phyloP scores from a whole-genome alignment of 2,329 filamentous ascomycete species.

The Epicoccum nigrum region DNA sequence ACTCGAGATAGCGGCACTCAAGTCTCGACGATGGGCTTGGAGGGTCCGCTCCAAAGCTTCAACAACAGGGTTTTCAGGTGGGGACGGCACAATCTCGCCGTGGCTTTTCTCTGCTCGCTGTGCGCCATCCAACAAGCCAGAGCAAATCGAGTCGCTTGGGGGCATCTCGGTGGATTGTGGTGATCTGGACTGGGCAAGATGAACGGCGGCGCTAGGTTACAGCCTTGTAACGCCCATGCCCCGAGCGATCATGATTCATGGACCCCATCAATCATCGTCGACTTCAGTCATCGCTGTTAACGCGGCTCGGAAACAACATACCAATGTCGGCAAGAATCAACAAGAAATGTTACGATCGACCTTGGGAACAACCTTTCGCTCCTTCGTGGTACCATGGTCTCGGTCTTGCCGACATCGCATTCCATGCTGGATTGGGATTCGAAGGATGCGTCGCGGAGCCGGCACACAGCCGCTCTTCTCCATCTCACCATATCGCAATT shows the following conservation, averaged over 20 bases:
- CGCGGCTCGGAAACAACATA: neutral
- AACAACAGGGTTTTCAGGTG: too few species aligned
- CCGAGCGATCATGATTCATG: neutral
- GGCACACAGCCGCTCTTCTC: neutral
- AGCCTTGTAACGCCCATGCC: neutral
- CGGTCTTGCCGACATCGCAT: neutral
- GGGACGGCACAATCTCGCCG: neutral
- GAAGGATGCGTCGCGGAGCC: conserved; percentile 4
- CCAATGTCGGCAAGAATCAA: neutral
- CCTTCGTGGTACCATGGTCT: neutral
- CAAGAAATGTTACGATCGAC: neutral
- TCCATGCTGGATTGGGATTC: neutral
- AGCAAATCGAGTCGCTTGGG: neutral
- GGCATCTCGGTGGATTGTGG: neutral
- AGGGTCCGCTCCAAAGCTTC: too few species aligned
- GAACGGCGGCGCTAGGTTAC: neutral
- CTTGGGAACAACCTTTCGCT: neutral
- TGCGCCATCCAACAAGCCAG: too few species aligned
- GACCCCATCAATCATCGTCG: neutral
- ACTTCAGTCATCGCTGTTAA: neutral
- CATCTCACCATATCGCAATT: conserved; percentile 5
- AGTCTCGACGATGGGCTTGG: neutral
- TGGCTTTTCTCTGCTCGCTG: too few species aligned
- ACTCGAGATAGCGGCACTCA: too few species aligned
- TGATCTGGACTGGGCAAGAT: conserved; percentile 11